Conservation (phyloP, 345 rosid species). For the Gossypium herbaceum region DNA sequence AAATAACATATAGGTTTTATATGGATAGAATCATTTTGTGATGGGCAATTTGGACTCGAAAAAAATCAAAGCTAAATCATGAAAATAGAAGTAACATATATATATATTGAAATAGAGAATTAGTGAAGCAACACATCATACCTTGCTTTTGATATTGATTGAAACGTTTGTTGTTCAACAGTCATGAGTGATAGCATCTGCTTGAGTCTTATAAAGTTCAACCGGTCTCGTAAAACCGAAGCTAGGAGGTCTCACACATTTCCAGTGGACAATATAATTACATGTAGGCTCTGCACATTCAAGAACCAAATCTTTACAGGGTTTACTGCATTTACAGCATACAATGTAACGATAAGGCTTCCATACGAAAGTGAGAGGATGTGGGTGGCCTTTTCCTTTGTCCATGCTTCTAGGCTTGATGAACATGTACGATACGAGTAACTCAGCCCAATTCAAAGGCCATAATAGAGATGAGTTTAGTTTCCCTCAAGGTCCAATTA, state of each 20-base stretch:
- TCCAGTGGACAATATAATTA: background rate
- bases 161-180: background rate
- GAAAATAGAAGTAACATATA: background rate
- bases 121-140: background rate
- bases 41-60: too few species aligned
- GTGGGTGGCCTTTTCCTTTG: background rate
- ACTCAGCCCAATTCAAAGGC: too few species aligned
- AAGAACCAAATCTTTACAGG: background rate
- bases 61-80: background rate
- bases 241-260: background rate
- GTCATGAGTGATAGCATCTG: background rate
- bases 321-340: background rate
- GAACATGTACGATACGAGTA: background rate
- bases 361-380: background rate
- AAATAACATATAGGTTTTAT: too few species aligned
- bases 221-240: background rate
- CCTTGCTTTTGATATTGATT: background rate
- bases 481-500: too few species aligned
- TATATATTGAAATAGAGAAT: background rate
- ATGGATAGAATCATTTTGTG: too few species aligned
- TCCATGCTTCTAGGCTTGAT: background rate
- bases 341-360: background rate
- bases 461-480: too few species aligned
- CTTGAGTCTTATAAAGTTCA: background rate
- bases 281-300: constrained; percentile 5